A percentile compares a stretch with the other conserved stretches of the same genome.
Evolutionary conservation across 169 alveolate genomes (phyloP).

Genomic region (Eimeria necatrix): DNA sequence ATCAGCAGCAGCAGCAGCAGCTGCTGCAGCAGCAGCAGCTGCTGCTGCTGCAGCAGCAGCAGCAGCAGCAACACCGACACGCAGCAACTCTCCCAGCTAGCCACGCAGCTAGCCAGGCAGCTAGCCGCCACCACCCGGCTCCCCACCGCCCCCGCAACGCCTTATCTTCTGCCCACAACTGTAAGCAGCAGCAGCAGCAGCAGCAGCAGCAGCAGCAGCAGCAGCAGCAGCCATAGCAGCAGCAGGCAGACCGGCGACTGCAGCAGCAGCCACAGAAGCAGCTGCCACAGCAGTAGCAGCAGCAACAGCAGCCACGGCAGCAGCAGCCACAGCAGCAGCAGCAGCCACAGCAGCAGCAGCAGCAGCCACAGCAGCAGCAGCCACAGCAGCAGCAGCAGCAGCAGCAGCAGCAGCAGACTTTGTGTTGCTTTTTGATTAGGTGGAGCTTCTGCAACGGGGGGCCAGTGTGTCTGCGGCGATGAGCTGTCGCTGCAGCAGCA

Average conservation of each 20-base stretch:
- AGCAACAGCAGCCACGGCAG: not conserved
- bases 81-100: conserved; percentile 47
- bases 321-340: not conserved
- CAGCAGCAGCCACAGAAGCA: not conserved
- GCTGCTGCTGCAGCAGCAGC: not conserved
- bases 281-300: not conserved
- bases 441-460: conserved; percentile 25
- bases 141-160: conserved; percentile 39
- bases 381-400: conserved; percentile 34
- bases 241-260: not conserved
- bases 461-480: conserved; percentile 24
- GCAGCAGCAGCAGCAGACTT: not conserved
- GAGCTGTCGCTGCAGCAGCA: conserved; percentile 53
- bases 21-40: conserved; percentile 46
- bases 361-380: conserved; percentile 1
- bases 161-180: not conserved
- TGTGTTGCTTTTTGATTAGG: not conserved
- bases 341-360: not conserved
- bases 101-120: conserved; percentile 33
- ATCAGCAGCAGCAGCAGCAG: conserved; percentile 57
- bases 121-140: conserved; percentile 10
- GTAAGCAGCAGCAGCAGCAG: conserved; percentile 33
- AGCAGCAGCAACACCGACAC: not conserved
- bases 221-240: not conserved
- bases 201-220: not conserved